Evolutionary conservation across 2,329 filamentous ascomycete genomes (phyloP), one percentile per base, ranked within the genome.

Genomic region (Alternaria longipes): DNA sequence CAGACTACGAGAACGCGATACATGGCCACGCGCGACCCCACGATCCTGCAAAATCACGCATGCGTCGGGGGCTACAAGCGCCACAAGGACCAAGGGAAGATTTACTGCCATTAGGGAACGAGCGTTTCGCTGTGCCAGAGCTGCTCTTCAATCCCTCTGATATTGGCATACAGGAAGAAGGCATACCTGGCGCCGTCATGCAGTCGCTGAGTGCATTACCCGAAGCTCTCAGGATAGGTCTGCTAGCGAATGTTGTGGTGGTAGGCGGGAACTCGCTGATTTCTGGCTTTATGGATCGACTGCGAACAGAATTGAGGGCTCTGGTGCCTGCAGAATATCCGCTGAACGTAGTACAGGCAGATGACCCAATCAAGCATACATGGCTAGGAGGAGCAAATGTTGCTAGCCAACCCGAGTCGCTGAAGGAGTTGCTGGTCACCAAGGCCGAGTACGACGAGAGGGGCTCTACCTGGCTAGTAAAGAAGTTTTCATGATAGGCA

Each of bases 391-490:
- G 90, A n/a, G 91, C 91, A 22, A 86, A 88, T 59, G 83, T 97
- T 57, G 93, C 93, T 1, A 86, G 82, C 52, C 89, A 94, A 70
- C 83, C 84, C 42, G 84, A 91, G 40, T 82, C 83, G 52, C 66
- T 96, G 53, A 85, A 89, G 62, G 85, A 85, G 50, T 79, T 93
- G 12, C 85, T 88, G 2, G 91, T 97, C n/a, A 95, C 92, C 0
- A 92, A 91, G 75, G 86, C 91, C 63, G 93, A 99, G 74, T 99
- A 99, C 77, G 88, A 95, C 53, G 95, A 99, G 78, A 81, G 93
- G 73, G 95, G 95, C 14, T 75, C 74, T 8, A 87, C 81, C 1
- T 94, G 92, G 91, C 84, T 91, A 24, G 88, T 87, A 28, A 89
- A 88, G 71, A 92, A 87, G 73, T 95, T 97, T 75, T 82, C 81